Evolutionary conservation across 2,329 filamentous ascomycete species (phyloP).

Genomic region (Cyphellophora europaea): DNA sequence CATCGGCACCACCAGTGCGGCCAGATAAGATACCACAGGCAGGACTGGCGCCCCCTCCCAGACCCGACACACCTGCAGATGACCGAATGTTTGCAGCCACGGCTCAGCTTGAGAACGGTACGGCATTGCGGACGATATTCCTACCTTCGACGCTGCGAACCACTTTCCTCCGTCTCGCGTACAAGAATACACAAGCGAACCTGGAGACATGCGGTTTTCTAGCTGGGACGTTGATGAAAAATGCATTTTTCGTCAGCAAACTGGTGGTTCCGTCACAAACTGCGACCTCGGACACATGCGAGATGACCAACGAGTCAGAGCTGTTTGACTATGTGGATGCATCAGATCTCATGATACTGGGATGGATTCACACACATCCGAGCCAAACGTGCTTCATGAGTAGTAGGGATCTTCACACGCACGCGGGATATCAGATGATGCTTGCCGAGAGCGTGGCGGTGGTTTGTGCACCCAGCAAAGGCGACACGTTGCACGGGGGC

Average conservation of each 20-base stretch:
- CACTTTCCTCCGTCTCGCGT: conserved; percentile 65
- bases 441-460: conserved; percentile 93
- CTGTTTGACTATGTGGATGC: conserved; percentile 84
- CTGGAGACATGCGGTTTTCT: conserved; percentile 94
- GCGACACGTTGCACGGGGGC: conserved; percentile 17
- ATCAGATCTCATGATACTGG: conserved; percentile 67
- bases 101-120: conserved; percentile 82
- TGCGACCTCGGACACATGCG: conserved; percentile 85
- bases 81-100: conserved; percentile 74
- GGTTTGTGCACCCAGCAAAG: conserved; percentile 78
- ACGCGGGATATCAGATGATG: conserved; percentile 92
- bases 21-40: conserved; percentile 20
- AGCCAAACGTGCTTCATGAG: conserved; percentile 98
- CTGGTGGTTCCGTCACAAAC: conserved; percentile 87
- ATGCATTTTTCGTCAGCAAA: conserved; percentile 82
- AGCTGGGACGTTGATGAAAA: conserved; percentile 82
- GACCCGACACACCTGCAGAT: conserved; percentile 23
- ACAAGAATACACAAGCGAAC: conserved; percentile 67
- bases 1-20: conserved; percentile 13
- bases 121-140: conserved; percentile 78
- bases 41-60: conserved; percentile 16
- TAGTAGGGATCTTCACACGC: conserved; percentile 85
- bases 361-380: conserved; percentile 98
- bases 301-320: conserved; percentile 76
- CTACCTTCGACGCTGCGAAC: conserved; percentile 66